These are phyloP conservation scores for Globisporangium echinulatum DNA, from an alignment of 352 stramenopile genomes.

Conservation along the genomic window DNA sequence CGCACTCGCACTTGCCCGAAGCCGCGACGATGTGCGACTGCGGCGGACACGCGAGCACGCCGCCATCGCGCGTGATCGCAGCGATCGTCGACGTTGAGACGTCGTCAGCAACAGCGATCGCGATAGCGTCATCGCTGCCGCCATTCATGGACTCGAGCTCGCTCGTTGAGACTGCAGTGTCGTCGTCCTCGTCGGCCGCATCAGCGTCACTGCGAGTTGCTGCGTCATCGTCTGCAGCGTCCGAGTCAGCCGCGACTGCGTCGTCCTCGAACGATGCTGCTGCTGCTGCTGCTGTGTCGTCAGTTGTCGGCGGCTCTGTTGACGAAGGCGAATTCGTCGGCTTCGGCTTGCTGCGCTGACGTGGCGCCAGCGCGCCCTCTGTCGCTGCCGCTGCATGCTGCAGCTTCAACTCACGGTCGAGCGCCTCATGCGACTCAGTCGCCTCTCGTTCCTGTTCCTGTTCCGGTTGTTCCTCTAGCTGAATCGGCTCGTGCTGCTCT, in stretches of 20 bases:
- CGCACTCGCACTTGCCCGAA: conserved; percentile 39
- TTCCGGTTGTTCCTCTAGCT: not conserved
- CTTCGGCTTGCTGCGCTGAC: too few species aligned
- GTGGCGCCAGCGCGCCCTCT: not conserved
- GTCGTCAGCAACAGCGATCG: not conserved
- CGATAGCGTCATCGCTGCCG: not conserved
- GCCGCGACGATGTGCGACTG: conserved; percentile 19
- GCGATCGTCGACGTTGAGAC: not conserved
- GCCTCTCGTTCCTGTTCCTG: not conserved
- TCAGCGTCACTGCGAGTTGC: not conserved
- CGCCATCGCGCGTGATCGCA: not conserved
- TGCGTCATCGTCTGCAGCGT: too few species aligned
- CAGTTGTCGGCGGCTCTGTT: too few species aligned
- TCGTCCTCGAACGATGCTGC: too few species aligned
- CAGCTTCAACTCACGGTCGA: not conserved
- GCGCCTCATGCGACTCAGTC: not conserved
- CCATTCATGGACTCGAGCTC: not conserved
- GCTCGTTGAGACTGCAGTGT: too few species aligned
- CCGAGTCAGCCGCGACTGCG: too few species aligned
- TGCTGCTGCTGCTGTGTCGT: too few species aligned
- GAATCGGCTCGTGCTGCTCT: not conserved
- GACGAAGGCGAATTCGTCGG: too few species aligned
- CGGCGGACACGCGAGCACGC: conserved; percentile 21
- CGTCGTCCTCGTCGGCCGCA: not conserved
- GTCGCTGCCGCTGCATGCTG: not conserved